Percentiles rank a stretch among this genome's conserved stretches.
Evolutionary conservation across 2,329 filamentous ascomycete species (phyloP).

Genomic region (Clarireedia hainanense): DNA sequence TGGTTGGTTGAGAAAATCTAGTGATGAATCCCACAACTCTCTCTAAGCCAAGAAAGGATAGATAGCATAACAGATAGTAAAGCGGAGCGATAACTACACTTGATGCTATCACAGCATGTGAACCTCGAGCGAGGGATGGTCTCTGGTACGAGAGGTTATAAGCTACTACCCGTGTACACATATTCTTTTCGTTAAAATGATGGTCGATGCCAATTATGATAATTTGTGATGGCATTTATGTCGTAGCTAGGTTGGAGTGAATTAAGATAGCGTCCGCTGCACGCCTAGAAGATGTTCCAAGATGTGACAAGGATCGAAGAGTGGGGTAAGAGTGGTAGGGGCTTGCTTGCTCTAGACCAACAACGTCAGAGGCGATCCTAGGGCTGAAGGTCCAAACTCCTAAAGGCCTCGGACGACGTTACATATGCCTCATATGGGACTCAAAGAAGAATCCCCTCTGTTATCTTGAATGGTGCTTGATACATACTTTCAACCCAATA

Average conservation of each 20-base stretch:
- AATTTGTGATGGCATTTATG: not conserved
- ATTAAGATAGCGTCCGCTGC: not conserved
- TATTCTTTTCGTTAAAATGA: too few species aligned
- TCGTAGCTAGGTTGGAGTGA: not conserved
- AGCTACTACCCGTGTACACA: too few species aligned
- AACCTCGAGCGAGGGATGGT: too few species aligned
- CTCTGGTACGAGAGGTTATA: too few species aligned
- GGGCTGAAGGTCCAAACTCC: not conserved
- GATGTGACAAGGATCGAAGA: not conserved
- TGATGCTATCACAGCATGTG: too few species aligned
- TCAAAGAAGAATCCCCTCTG: not conserved
- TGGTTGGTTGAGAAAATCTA: too few species aligned
- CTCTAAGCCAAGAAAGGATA: too few species aligned
- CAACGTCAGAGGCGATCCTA: not conserved
- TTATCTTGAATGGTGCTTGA: not conserved
- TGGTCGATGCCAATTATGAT: not conserved
- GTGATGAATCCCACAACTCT: too few species aligned
- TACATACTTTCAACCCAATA: slow-evolving; percentile 18
- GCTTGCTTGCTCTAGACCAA: not conserved
- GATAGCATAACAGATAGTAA: too few species aligned
- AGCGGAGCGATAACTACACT: too few species aligned
- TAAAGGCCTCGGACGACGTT: not conserved
- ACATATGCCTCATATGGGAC: not conserved
- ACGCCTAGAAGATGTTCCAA: not conserved
- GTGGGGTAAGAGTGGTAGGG: not conserved